Percentiles rank a stretch among this genome's conserved stretches.
These are phyloP conservation scores for Chalaropsis thielavioides DNA, from an alignment of 2,329 filamentous ascomycete genomes.

Conservation along the genomic window DNA sequence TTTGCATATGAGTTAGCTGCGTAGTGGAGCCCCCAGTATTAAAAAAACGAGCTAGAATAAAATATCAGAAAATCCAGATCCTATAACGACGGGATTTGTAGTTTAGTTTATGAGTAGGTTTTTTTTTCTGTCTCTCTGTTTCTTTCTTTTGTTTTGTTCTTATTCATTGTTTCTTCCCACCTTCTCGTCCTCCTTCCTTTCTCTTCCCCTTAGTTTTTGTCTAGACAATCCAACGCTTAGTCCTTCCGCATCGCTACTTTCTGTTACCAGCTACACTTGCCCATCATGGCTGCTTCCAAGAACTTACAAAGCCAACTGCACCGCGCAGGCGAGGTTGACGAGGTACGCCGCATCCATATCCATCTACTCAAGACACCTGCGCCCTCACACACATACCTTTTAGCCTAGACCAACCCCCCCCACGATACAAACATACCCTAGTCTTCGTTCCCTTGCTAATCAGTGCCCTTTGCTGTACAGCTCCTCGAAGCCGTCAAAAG, in stretches of 20 bases:
- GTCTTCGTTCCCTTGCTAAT: neutral
- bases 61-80: neutral
- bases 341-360: constrained; percentile 26
- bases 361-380: neutral
- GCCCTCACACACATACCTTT: neutral
- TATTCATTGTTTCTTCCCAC: neutral
- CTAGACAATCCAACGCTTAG: neutral
- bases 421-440: neutral
- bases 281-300: neutral
- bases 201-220: neutral
- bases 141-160: neutral
- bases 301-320: constrained; percentile 18
- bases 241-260: too few relatives aligned
- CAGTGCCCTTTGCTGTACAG: constrained; percentile 28
- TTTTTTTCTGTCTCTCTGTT: neutral
- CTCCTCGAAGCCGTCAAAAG: constrained; percentile 52
- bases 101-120: neutral
- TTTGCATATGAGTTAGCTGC: neutral
- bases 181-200: neutral
- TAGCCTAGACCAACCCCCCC: neutral
- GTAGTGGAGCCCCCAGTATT: neutral
- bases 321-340: constrained; percentile 32
- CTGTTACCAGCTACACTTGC: neutral
- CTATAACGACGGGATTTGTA: neutral
- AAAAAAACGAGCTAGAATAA: neutral